These are phyloP conservation scores for Fusarium ramigenum DNA, from an alignment of 2,329 filamentous ascomycete genomes.

Conservation along the genomic window DNA sequence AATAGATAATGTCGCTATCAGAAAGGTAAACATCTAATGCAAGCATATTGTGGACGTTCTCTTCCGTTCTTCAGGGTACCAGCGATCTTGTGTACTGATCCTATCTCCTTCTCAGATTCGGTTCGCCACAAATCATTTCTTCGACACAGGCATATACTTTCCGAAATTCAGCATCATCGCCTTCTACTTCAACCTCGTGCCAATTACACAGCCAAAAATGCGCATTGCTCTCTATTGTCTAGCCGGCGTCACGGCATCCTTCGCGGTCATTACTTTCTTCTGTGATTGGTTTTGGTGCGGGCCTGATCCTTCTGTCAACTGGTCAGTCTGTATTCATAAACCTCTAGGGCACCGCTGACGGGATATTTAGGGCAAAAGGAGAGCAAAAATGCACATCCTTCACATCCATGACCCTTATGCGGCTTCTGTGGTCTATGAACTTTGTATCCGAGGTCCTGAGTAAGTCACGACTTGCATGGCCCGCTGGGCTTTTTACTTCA, in stretches of 20 bases:
- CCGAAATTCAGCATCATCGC: constrained; percentile 8
- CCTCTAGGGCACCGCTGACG: fast-evolving
- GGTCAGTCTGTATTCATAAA: neutral
- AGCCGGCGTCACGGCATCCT: neutral
- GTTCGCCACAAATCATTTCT: constrained; percentile 8
- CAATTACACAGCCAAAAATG: neutral
- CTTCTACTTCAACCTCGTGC: neutral
- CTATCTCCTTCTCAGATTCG: neutral
- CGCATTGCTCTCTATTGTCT: neutral
- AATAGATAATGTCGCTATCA: neutral
- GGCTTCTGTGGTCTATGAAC: constrained; percentile 10
- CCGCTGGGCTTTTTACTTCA: fast-evolving
- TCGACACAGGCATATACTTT: constrained; percentile 14
- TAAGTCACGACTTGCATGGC: neutral
- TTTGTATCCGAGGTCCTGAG: neutral
- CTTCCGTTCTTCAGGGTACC: neutral
- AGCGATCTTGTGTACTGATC: neutral
- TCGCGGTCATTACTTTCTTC: neutral
- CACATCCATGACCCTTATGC: constrained; percentile 3
- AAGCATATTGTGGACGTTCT: fast-evolving
- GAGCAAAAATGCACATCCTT: neutral
- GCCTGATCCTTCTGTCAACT: neutral
- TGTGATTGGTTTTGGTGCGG: constrained; percentile 7
- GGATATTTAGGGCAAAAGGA: neutral
- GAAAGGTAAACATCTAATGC: neutral